These are phyloP conservation scores for Aphanocladium album DNA, from an alignment of 2,329 filamentous ascomycete genomes.

Conservation along the genomic window DNA sequence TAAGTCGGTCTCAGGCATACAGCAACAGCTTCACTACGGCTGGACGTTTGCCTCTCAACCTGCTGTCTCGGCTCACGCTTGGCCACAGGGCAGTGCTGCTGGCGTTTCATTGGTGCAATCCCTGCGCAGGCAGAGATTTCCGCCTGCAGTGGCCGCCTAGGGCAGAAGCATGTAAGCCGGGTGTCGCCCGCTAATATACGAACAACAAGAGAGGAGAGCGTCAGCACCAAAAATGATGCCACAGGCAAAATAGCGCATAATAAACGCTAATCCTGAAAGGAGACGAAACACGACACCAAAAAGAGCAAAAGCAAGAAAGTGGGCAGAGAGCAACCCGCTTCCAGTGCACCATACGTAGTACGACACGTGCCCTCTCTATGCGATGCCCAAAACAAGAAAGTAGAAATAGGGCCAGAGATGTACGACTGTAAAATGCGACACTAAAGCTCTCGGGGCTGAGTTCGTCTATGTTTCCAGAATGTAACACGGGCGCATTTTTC, in stretches of 20 bases:
- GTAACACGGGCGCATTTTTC: background rate
- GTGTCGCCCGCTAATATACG: conserved; percentile 12
- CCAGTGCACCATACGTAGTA: background rate
- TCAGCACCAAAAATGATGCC: conserved; percentile 9
- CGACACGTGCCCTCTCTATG: background rate
- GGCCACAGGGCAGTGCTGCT: background rate
- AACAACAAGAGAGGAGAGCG: background rate
- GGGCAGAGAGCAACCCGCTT: background rate
- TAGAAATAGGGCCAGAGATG: background rate
- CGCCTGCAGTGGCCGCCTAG: background rate
- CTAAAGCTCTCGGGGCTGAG: background rate
- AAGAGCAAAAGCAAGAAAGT: background rate
- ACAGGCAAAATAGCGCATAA: conserved; percentile 8
- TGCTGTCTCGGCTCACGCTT: background rate
- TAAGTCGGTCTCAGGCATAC: background rate
- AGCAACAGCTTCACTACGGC: background rate
- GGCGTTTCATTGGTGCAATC: background rate
- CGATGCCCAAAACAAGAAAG: background rate
- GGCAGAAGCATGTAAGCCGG: conserved; percentile 11
- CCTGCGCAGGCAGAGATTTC: background rate
- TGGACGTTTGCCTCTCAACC: background rate
- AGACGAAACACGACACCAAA: conserved; percentile 7
- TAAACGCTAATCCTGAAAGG: conserved; percentile 8
- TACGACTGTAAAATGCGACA: background rate
- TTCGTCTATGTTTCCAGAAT: background rate